Evolutionary conservation across 345 rosid genomes (phyloP).

Genomic region (Pelargonium nanum): DNA sequence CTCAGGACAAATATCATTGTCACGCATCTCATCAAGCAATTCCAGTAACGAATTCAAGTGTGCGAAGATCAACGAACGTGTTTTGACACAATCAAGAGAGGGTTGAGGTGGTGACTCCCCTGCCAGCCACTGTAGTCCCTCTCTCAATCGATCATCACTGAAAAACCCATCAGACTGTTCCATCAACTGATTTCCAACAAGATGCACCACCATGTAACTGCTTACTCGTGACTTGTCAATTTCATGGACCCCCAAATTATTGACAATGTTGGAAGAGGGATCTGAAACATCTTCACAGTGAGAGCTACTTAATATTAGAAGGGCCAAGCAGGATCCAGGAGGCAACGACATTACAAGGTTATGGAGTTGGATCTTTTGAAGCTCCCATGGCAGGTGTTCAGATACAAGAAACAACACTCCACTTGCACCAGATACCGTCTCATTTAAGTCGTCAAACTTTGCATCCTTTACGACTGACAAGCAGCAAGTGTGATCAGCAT

Average conservation of each 20-base stretch:
- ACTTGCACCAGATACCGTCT: constrained; percentile 50
- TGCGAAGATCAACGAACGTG: constrained; percentile 46
- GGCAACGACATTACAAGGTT: constrained; percentile 51
- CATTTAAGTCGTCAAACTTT: constrained; percentile 24
- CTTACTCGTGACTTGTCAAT: constrained; percentile 57
- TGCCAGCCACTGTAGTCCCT: constrained; percentile 84
- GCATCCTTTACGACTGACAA: constrained; percentile 57
- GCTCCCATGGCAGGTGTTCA: constrained; percentile 47
- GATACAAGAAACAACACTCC: constrained; percentile 68
- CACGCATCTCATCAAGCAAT: constrained; percentile 32
- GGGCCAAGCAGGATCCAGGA: constrained; percentile 62
- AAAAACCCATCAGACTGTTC: constrained; percentile 46
- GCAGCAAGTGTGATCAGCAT: constrained; percentile 39
- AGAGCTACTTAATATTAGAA: constrained; percentile 53
- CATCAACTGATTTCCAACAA: constrained; percentile 30
- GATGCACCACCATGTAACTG: constrained; percentile 44
- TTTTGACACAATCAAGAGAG: constrained; percentile 35
- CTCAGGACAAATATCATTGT: constrained; percentile 42
- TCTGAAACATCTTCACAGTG: constrained; percentile 24
- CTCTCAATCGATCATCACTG: constrained; percentile 51
- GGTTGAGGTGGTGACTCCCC: constrained; percentile 65
- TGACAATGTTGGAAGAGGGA: constrained; percentile 28
- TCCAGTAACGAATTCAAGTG: constrained; percentile 42
- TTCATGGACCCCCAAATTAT: constrained; percentile 49
- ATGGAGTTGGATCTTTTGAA: constrained; percentile 51